Evolutionary conservation across 2,329 filamentous ascomycete species (phyloP), one percentile per base, ranked within the genome.

Genomic region (Fusarium napiforme): DNA sequence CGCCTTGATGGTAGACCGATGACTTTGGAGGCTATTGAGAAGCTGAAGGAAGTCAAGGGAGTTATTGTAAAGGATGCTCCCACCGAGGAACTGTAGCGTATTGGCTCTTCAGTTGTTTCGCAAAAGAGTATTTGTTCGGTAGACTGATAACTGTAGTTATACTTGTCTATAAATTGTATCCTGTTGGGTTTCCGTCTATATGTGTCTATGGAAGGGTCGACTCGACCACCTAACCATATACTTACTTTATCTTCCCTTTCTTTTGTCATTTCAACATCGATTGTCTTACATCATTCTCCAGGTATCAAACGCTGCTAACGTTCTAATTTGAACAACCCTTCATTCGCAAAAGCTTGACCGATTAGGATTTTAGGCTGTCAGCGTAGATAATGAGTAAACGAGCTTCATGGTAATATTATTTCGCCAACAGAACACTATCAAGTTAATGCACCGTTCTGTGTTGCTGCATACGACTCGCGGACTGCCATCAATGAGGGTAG

Each of bases 1-100:
- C 3, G 18, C 1, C 0, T 9, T 19, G 6, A 9, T 10, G n/a
- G 3, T 4, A 68, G 65, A 0, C 65, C 65, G 2, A 68, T 68
- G 65, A 68, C 65, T 4, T 28, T 47, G 4, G 46, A 68, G 18
- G 65, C 65, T 12, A 68, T 68, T 11, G 65, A 62, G 4, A 68
- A 68, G 15, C 26, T 68, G 4, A 68, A 68, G 36, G 65, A 56
- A 36, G n/a, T 68, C 12, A 43, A 62, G 3, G 65, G 65, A 0
- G 36, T 60, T 2, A 16, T 55, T 21, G 65, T 68, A 1, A 40
- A 55, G 5, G 65, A 68, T 11, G 21, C 36, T 4, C 65, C 47
- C 0, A n/a, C 40, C 5, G 55, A 49, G 2, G 60, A 63, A 18
- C 23, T 39, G n/a, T 63, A 40, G 34, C 8, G 12, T 18, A 1